Percentiles rank a stretch among this genome's conserved stretches.
Conservation (phyloP, 176 grass and related monocot genomes). For the Musa acuminata region DNA sequence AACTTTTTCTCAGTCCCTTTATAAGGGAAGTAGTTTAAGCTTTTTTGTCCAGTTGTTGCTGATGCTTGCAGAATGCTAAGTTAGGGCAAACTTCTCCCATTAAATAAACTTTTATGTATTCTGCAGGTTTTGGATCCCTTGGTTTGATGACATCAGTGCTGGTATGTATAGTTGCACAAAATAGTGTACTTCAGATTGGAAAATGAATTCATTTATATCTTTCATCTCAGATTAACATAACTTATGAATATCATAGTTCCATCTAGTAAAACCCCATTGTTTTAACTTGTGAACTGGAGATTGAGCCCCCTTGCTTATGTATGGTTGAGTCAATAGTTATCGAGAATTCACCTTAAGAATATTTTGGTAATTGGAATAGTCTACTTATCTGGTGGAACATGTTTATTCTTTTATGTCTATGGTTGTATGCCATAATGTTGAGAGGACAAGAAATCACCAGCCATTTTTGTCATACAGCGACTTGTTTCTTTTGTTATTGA, state of each 20-base stretch:
- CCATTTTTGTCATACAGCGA: no score
- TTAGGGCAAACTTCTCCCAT: constrained; percentile 8
- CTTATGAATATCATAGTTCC: neutral
- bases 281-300: no score
- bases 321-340: no score
- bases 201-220: neutral
- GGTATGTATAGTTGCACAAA: constrained; percentile 23
- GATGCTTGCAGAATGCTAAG: no score
- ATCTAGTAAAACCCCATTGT: neutral
- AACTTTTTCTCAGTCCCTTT: neutral
- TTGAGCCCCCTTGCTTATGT: no score
- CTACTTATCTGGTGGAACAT: no score
- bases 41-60: neutral
- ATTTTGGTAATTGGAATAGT: no score
- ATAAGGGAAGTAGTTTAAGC: no score
- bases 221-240: neutral
- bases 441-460: no score
- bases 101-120: neutral
- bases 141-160: constrained; percentile 70
- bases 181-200: neutral
- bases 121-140: constrained; percentile 68
- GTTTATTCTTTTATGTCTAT: no score
- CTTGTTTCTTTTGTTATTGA: neutral
- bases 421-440: no score
- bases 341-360: no score